These are phyloP conservation scores for Ambrosiella cleistominuta DNA, from an alignment of 2,329 filamentous ascomycete genomes.

Conservation along the genomic window DNA sequence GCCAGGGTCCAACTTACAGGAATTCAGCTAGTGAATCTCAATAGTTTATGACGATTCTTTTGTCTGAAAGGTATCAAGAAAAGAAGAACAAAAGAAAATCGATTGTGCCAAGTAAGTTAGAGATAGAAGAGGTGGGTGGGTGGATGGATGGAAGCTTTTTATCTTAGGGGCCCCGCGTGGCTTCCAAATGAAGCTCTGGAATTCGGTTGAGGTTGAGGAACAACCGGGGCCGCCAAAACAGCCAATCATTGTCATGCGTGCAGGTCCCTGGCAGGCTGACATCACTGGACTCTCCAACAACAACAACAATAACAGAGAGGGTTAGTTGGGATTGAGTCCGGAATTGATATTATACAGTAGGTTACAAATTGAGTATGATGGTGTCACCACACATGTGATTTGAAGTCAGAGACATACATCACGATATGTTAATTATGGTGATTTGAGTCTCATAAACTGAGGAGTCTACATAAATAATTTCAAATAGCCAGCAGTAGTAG, in stretches of 20 bases:
- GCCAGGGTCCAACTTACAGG: neutral
- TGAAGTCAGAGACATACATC: no score
- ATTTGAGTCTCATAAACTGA: no score
- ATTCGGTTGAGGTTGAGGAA: constrained; percentile 12
- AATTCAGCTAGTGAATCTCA: no score
- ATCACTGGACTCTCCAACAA: neutral
- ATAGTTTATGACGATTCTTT: no score
- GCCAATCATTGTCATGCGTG: neutral
- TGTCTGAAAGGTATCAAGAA: neutral
- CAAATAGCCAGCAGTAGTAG: neutral
- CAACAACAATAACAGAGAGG: no score
- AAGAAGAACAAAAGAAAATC: constrained; percentile 1
- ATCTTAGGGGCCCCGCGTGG: neutral
- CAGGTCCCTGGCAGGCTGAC: neutral
- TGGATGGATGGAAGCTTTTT: neutral
- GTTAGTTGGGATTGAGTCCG: neutral
- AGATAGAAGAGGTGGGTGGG: neutral
- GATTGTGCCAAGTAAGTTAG: neutral
- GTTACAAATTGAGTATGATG: neutral
- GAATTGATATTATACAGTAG: neutral
- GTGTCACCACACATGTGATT: neutral
- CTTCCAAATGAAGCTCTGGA: neutral
- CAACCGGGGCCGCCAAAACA: neutral
- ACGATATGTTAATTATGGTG: no score
- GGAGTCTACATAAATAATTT: no score